Evolutionary conservation across 345 rosid species (phyloP).

Genomic region (Raphanus raphanistrum): DNA sequence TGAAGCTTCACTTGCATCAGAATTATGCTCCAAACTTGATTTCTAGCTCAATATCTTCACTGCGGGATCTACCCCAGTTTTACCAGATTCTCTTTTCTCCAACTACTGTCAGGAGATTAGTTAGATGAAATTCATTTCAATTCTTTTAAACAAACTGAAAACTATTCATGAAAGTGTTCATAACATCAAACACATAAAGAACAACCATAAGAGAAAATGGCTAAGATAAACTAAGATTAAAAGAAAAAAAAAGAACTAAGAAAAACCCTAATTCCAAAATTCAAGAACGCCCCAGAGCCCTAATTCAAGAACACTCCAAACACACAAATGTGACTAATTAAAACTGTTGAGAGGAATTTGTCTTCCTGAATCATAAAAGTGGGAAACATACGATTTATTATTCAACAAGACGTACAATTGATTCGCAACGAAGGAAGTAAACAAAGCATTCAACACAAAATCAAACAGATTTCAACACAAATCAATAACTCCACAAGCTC

Average conservation of each 20-base stretch:
- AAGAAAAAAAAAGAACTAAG: not conserved
- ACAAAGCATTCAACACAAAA: not conserved
- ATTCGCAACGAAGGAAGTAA: not conserved
- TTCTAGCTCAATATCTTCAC: too few relatives aligned
- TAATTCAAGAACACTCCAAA: conserved; percentile 17
- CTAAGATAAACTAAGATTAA: too few relatives aligned
- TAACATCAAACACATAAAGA: too few relatives aligned
- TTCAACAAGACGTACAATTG: conserved; percentile 25
- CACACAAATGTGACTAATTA: not conserved
- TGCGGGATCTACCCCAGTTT: too few relatives aligned
- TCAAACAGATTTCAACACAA: not conserved
- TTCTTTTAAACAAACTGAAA: too few relatives aligned
- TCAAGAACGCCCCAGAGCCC: conserved; percentile 22
- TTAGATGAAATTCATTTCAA: too few relatives aligned
- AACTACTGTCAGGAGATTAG: too few relatives aligned
- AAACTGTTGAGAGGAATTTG: not conserved
- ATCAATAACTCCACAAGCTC: conserved; percentile 70
- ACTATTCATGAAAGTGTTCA: too few relatives aligned
- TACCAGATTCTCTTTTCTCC: too few relatives aligned
- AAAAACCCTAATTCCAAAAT: conserved; percentile 23
- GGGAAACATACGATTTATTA: conserved; percentile 2
- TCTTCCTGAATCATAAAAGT: not conserved
- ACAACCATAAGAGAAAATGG: too few relatives aligned
- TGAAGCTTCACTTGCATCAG: too few relatives aligned
- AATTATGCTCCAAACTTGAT: too few relatives aligned